These are phyloP conservation scores for Bipolaris sorokiniana DNA, from an alignment of 2,329 filamentous ascomycete genomes.

Conservation along the genomic window DNA sequence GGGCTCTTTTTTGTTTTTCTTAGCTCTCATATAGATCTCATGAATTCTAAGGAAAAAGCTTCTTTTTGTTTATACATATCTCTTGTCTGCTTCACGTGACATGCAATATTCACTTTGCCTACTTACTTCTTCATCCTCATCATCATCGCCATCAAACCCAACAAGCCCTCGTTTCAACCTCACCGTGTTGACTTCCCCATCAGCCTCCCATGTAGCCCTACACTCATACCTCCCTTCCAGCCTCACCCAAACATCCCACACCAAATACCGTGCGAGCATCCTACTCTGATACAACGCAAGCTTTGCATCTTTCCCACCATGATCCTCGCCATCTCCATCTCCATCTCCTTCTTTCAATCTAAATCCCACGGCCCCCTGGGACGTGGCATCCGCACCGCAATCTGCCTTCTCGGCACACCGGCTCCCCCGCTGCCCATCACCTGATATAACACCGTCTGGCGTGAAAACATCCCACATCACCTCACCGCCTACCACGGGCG, in stretches of 20 bases:
- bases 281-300: conserved; percentile 23
- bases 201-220: conserved; percentile 19
- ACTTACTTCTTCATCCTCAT: background rate
- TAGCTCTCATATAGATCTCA: conserved; percentile 2
- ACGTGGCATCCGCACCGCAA: background rate
- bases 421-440: background rate
- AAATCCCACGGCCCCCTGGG: conserved; percentile 1
- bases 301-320: conserved; percentile 14
- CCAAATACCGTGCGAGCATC: conserved; percentile 13
- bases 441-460: background rate
- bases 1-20: conserved; percentile 2
- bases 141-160: conserved; percentile 5
- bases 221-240: conserved; percentile 18
- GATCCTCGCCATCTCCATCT: too few relatives aligned
- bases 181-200: conserved; percentile 8
- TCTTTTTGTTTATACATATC: conserved; percentile 26
- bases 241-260: conserved; percentile 17
- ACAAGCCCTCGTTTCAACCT: conserved; percentile 14
- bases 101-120: background rate
- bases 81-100: background rate
- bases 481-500: background rate
- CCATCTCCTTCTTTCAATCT: background rate
- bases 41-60: conserved; percentile 43
- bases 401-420: background rate
- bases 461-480: conserved; percentile 19